These are phyloP conservation scores for Magnusiomyces suaveolens DNA, from an alignment of 1,139 yeast genomes.

Conservation along the genomic window DNA sequence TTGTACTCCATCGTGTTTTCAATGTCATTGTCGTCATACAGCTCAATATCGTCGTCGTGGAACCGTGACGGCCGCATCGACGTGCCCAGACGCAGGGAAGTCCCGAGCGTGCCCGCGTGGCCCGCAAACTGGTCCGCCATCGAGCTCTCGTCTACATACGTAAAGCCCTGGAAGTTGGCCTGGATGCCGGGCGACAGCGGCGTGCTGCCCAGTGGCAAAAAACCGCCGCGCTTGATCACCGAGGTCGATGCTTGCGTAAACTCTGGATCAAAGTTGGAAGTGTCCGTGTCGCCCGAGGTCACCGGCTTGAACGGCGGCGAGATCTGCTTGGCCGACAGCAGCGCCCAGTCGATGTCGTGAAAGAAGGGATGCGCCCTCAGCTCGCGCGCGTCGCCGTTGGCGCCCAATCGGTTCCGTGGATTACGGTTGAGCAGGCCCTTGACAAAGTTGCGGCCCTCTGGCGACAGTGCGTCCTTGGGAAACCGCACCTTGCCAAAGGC, in stretches of 20 bases:
- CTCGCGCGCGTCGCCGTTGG: conserved; percentile 84
- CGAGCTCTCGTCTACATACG: conserved; percentile 87
- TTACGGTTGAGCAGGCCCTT: conserved; percentile 90
- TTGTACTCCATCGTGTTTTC: conserved; percentile 27
- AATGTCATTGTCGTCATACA: conserved; percentile 33
- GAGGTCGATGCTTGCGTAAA: conserved; percentile 91
- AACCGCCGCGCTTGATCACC: conserved; percentile 51
- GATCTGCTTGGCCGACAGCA: conserved; percentile 62
- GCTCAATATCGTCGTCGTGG: conserved; percentile 29
- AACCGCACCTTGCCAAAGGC: conserved; percentile 96
- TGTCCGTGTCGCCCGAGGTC: conserved; percentile 69
- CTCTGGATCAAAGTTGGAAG: conserved; percentile 96
- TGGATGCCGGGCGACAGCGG: conserved; percentile 92
- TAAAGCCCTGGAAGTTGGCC: conserved; percentile 92
- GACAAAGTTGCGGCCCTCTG: conserved; percentile 89
- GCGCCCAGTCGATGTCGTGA: conserved; percentile 81
- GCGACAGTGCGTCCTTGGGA: conserved; percentile 86
- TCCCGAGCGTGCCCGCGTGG: conserved; percentile 19
- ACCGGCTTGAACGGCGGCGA: conserved; percentile 93
- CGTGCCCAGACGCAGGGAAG: conserved; percentile 6
- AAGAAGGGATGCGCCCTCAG: conserved; percentile 85
- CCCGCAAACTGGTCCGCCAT: conserved; percentile 81
- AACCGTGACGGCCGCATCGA: conserved; percentile 17
- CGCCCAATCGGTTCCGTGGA: conserved; percentile 89
- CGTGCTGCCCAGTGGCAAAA: conserved; percentile 35